These are phyloP conservation scores for Tylopilus sp. DNA, from an alignment of 1,284 basidiomycete species.

Conservation along the genomic window DNA sequence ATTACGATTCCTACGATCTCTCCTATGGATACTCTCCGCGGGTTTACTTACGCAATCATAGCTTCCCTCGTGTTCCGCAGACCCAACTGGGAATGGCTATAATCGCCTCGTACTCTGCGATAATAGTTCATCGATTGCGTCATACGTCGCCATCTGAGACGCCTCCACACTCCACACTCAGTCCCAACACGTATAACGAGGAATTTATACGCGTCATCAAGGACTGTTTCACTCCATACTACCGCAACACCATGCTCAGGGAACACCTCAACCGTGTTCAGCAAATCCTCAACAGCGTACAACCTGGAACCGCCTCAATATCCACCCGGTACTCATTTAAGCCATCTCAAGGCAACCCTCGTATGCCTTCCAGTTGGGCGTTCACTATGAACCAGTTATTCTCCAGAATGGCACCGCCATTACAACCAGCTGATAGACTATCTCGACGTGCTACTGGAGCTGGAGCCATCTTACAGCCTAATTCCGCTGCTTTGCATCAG, in stretches of 20 bases:
- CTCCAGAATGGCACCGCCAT: not conserved
- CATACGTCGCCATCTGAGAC: slow-evolving; percentile 29
- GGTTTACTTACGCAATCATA: not conserved
- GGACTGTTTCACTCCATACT: slow-evolving; percentile 18
- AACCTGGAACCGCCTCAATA: not conserved
- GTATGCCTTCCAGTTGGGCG: not conserved
- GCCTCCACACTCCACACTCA: slow-evolving; percentile 12
- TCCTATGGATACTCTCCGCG: slow-evolving; percentile 17
- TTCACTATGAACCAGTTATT: slow-evolving; percentile 14
- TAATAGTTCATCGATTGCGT: not conserved
- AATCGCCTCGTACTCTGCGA: too few species aligned
- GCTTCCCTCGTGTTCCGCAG: not conserved
- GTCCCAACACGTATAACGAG: slow-evolving; percentile 9
- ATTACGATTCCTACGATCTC: slow-evolving; percentile 20
- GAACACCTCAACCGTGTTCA: slow-evolving; percentile 18
- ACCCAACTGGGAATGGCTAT: too few species aligned
- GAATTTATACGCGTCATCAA: not conserved
- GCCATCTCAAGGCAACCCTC: not conserved
- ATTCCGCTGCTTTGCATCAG: slow-evolving; percentile 3
- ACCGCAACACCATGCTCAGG: slow-evolving; percentile 25
- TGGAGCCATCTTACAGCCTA: not conserved
- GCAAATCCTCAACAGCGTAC: slow-evolving; percentile 12
- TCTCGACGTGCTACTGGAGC: not conserved
- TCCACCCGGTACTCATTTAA: slow-evolving; percentile 3
- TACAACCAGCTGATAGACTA: not conserved